These are phyloP conservation scores for Ogataea hybrid DNA, from an alignment of 1,139 yeast species.

Conservation along the genomic window DNA sequence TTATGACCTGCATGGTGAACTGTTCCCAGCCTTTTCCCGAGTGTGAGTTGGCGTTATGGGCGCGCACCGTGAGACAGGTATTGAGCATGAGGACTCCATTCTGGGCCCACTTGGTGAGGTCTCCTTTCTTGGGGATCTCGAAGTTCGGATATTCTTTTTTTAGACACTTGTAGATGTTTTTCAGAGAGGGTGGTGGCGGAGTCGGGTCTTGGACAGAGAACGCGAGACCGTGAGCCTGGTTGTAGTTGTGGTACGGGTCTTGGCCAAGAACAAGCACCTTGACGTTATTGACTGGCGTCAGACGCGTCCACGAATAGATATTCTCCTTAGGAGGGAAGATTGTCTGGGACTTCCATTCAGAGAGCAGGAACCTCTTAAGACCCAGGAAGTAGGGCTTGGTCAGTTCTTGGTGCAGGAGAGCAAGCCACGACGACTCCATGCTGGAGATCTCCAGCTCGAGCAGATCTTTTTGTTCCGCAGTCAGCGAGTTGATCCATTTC, in stretches of 20 bases:
- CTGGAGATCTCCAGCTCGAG: conserved; percentile 67
- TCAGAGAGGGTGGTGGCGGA: conserved; percentile 84
- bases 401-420: conserved; percentile 63
- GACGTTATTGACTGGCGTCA: conserved; percentile 73
- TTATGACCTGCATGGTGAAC: conserved; percentile 74
- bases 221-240: conserved; percentile 97
- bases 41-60: conserved; percentile 93
- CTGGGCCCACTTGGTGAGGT: conserved; percentile 79
- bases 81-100: conserved; percentile 88
- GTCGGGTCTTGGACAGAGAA: conserved; percentile 85
- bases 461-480: conserved; percentile 51
- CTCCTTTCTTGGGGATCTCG: conserved; percentile 57
- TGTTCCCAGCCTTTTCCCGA: conserved; percentile 91
- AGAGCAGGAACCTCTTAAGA: conserved; percentile 57
- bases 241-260: conserved; percentile 91
- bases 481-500: conserved; percentile 53
- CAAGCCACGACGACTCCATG: conserved; percentile 78
- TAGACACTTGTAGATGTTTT: conserved; percentile 82
- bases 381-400: conserved; percentile 84
- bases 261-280: conserved; percentile 88
- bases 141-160: conserved; percentile 73
- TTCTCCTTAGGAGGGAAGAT: conserved; percentile 77
- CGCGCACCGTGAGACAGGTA: conserved; percentile 87
- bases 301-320: conserved; percentile 91
- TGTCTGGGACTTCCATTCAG: conserved; percentile 32